Base-by-base conservation (phyloP, 2,329 filamentous ascomycete species). In the Dactylellina leptospora region DNA sequence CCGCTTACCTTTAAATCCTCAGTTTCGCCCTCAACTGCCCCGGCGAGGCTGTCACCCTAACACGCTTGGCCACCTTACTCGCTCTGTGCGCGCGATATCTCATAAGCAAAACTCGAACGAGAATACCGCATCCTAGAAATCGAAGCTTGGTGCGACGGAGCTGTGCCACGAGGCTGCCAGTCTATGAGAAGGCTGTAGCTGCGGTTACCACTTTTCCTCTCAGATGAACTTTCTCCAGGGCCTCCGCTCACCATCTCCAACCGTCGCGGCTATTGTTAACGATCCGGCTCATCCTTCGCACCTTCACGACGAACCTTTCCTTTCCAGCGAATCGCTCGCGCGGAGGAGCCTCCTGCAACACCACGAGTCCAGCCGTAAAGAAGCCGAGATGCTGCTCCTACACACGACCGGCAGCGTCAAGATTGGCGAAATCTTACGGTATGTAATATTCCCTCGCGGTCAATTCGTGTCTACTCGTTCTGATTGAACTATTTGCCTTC, bases 381-480 rank as follows among this genome's bases (percentile, higher is more conserved):
- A 71, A 16, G 66, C 66, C 42, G 69, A 66, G 28, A 97, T 97
- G 95, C 84, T 97, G 75, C 87, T 97, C 79, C 83, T 96, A 73
- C 91, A 97, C 81, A 95, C 97, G 82, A 85, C 89, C 75, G 95
- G 95, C 78, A 91, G 86, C 82, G 90, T 97, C 79, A 96, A 93
- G 81, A 90, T 97, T 75, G 95, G 95, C 79, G 93, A 97, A 82
- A 89, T 97, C 38, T 88, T 97, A 74, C 90, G 95, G 82, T 96
- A 88, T 78, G n/a, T n/a, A n/a, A n/a, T 80, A 76, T 28, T 18
- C 18, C 20, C 4, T 40, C 2, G 18, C 2, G 3, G 50, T 30
- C n/a, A 13, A 30, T 5, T 8, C 8, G 30, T 1, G 11, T 45
- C 33, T 2, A 50, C 20, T 13, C 20, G 13, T 23, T 18, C 28